A percentile compares a stretch with the other conserved stretches of the same genome.
Evolutionary conservation across 306 rosid genomes (phyloP).

Genomic region (Trifolium repens): DNA sequence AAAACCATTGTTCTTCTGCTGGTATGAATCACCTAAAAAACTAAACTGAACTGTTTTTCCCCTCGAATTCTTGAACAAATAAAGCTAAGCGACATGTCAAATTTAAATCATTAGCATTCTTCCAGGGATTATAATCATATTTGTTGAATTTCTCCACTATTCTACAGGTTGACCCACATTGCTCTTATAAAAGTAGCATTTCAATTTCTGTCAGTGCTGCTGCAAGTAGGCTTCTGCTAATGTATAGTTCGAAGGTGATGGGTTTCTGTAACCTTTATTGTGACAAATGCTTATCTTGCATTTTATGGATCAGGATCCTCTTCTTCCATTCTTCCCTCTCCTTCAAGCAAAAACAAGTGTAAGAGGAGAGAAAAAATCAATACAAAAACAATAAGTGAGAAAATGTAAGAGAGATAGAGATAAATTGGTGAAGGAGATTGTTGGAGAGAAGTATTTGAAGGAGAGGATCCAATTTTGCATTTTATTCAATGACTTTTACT

Average conservation of each 20-base stretch:
- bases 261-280: constrained; percentile 37
- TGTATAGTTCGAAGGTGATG: constrained; percentile 79
- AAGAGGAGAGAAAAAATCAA: too few species aligned
- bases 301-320: background rate
- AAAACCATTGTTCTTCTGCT: constrained; percentile 81
- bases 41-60: constrained; percentile 4
- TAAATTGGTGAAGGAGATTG: too few species aligned
- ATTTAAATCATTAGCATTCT: constrained; percentile 26
- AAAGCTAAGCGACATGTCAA: constrained; percentile 1
- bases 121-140: constrained; percentile 17
- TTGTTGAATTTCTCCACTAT: constrained; percentile 40
- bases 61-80: constrained; percentile 14
- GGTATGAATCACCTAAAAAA: constrained; percentile 55
- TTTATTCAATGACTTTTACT: constrained; percentile 27
- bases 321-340: too few species aligned
- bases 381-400: too few species aligned
- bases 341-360: too few species aligned
- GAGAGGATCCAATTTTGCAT: constrained; percentile 8
- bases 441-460: too few species aligned
- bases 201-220: constrained; percentile 68
- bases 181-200: constrained; percentile 78
- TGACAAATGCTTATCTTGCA: constrained; percentile 32
- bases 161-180: constrained; percentile 93
- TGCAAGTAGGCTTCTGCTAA: constrained; percentile 81
- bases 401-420: too few species aligned